Evolutionary conservation across 2,329 filamentous ascomycete species (phyloP).

Genomic region (Alternaria burnsii): DNA sequence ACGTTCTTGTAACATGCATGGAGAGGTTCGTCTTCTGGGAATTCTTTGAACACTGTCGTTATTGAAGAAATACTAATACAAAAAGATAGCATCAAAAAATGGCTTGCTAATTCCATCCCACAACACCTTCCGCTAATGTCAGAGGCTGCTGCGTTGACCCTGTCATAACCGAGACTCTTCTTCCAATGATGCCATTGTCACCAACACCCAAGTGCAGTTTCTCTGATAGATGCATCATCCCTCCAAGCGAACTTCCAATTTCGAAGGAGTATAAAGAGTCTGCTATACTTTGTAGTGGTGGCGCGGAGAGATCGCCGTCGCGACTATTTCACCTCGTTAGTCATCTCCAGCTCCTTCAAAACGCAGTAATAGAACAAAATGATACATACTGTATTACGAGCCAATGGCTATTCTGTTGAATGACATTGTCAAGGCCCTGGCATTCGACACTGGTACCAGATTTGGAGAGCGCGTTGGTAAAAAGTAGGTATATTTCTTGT

Average conservation of each 20-base stretch:
- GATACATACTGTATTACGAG: slow-evolving; percentile 44
- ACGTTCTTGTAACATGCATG: neutral
- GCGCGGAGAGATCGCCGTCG: slow-evolving; percentile 41
- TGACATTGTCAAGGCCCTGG: slow-evolving; percentile 28
- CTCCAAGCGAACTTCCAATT: slow-evolving; percentile 11
- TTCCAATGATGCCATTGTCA: slow-evolving; percentile 43
- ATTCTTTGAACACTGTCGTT: neutral
- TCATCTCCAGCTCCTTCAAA: neutral
- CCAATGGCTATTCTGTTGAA: slow-evolving; percentile 27
- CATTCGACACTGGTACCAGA: slow-evolving; percentile 40
- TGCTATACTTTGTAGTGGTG: slow-evolving; percentile 1
- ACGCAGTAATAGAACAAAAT: neutral
- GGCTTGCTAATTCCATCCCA: slow-evolving; percentile 45
- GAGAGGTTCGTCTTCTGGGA: neutral
- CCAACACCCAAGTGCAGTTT: slow-evolving; percentile 44
- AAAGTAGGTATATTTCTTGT: slow-evolving; percentile 38
- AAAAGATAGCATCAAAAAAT: accelerated
- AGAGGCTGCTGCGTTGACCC: slow-evolving; percentile 27
- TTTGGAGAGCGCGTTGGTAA: slow-evolving; percentile 36
- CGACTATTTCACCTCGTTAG: slow-evolving; percentile 19
- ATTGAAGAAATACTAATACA: accelerated
- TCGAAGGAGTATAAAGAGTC: slow-evolving; percentile 41
- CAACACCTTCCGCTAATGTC: slow-evolving; percentile 43
- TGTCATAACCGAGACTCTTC: slow-evolving; percentile 44
- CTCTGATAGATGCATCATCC: slow-evolving; percentile 28